Percentiles rank a stretch among this genome's conserved stretches.
phyloP scores from a whole-genome alignment of 2,329 filamentous ascomycete genomes.

The Phialemonium atrogriseum region DNA sequence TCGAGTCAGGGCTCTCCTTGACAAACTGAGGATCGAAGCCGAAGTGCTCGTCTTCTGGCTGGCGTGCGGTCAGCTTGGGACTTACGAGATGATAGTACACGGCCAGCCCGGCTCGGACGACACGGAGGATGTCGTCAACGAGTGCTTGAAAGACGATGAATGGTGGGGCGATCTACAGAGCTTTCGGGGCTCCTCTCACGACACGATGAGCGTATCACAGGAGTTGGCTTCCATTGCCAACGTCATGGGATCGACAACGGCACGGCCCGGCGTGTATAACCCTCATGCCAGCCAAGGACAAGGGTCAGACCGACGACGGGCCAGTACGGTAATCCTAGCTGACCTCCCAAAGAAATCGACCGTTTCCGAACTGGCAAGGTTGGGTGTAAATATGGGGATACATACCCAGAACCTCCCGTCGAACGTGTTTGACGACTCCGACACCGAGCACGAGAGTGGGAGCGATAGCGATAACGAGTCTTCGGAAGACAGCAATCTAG shows the following conservation, averaged over 20 bases:
- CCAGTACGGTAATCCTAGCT: constrained; percentile 50
- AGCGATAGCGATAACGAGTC: constrained; percentile 17
- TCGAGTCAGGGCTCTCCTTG: constrained; percentile 64
- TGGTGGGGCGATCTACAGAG: constrained; percentile 76
- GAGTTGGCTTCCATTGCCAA: constrained; percentile 34
- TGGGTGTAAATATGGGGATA: constrained; percentile 64
- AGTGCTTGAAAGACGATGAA: constrained; percentile 59
- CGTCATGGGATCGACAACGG: constrained; percentile 33
- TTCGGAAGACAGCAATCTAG: constrained; percentile 15
- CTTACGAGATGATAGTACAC: constrained; percentile 73
- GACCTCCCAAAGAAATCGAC: constrained; percentile 55
- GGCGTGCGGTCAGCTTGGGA: constrained; percentile 61
- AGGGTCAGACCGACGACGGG: constrained; percentile 22
- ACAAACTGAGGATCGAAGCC: constrained; percentile 75
- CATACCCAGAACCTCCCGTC: constrained; percentile 64
- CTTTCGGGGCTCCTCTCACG: constrained; percentile 29
- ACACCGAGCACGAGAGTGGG: constrained; percentile 10
- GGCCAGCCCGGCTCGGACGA: constrained; percentile 50
- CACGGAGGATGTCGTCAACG: constrained; percentile 52
- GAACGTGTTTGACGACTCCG: constrained; percentile 40
- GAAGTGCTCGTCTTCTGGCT: constrained; percentile 76
- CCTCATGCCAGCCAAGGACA: constrained; percentile 24
- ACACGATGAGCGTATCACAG: constrained; percentile 29
- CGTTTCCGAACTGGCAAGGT: constrained; percentile 38
- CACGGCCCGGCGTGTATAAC: constrained; percentile 33